These are phyloP conservation scores for Syncephalastrum contaminatum DNA, from an alignment of 371 early-diverging fungal species.

Conservation along the genomic window DNA sequence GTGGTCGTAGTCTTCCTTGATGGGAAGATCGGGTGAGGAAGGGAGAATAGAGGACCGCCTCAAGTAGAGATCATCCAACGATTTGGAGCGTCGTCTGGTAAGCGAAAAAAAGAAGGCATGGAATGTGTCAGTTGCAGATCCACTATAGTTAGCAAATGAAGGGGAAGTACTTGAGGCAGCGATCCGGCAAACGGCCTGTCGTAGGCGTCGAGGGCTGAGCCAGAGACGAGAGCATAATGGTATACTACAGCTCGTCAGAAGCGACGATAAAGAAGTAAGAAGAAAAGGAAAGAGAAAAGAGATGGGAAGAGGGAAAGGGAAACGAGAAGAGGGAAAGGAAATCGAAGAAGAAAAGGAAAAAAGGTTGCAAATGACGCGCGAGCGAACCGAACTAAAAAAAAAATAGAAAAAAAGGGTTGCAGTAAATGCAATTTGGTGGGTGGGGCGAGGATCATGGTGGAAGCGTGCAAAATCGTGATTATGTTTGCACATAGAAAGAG, in stretches of 20 bases:
- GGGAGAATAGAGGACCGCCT: slow-evolving; percentile 6
- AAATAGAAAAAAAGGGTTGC: slow-evolving; percentile 6
- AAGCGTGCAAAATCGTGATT: too few species aligned
- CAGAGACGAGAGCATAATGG: too few species aligned
- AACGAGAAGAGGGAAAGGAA: slow-evolving; percentile 2
- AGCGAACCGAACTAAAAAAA: slow-evolving; percentile 1
- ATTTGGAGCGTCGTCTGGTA: slow-evolving; percentile 41
- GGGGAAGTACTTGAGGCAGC: too few species aligned
- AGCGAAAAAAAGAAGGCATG: neutral
- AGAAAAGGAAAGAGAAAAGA: slow-evolving; percentile 8
- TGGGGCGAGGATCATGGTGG: too few species aligned
- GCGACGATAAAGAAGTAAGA: slow-evolving; percentile 1
- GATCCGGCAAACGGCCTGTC: too few species aligned
- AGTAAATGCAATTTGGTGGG: too few species aligned
- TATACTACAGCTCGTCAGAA: neutral
- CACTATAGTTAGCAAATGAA: too few species aligned
- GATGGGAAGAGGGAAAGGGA: slow-evolving; percentile 1
- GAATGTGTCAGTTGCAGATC: too few species aligned
- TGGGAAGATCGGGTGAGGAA: neutral
- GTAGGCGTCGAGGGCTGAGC: too few species aligned
- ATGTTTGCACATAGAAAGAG: too few species aligned
- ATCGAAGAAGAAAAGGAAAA: slow-evolving; percentile 8
- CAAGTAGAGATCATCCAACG: slow-evolving; percentile 29
- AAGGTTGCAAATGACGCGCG: too few species aligned
- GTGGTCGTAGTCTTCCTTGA: slow-evolving; percentile 6